These are phyloP conservation scores for Mantamonas sphyraenae DNA, from an alignment of 78 protist genomes.

Conservation along the genomic window DNA sequence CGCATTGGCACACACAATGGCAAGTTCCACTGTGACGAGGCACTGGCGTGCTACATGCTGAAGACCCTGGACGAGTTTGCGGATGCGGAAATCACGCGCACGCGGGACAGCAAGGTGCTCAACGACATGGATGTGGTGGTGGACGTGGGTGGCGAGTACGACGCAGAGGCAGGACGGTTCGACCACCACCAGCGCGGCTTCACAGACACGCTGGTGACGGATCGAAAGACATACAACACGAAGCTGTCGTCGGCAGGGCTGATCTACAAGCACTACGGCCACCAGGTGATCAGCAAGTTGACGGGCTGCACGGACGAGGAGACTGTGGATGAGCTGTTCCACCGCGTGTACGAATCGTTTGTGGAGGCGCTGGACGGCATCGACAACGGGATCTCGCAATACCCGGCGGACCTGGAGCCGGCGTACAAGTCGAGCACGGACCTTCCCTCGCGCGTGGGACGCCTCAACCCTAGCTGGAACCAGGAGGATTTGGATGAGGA, in stretches of 20 bases:
- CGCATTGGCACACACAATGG: slow-evolving; percentile 73
- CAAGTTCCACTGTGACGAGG: slow-evolving; percentile 84
- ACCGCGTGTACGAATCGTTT: slow-evolving; percentile 17
- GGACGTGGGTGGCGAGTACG: slow-evolving; percentile 84
- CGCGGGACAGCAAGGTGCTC: slow-evolving; percentile 56
- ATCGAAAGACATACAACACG: slow-evolving; percentile 9
- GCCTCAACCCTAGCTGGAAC: slow-evolving; percentile 55
- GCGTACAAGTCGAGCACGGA: slow-evolving; percentile 24
- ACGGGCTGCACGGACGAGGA: slow-evolving; percentile 17
- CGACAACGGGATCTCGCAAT: slow-evolving; percentile 68
- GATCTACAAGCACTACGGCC: slow-evolving; percentile 69
- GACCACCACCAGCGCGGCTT: slow-evolving; percentile 88
- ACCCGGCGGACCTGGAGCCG: slow-evolving; percentile 1
- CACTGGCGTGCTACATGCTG: slow-evolving; percentile 71
- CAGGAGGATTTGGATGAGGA: slow-evolving; percentile 30
- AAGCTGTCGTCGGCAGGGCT: slow-evolving; percentile 58
- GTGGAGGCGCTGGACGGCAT: slow-evolving; percentile 73
- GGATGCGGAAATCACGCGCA: slow-evolving; percentile 46
- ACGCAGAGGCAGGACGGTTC: slow-evolving; percentile 34
- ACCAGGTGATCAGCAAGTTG: slow-evolving; percentile 41
- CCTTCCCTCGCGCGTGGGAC: slow-evolving; percentile 42
- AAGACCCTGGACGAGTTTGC: slow-evolving; percentile 19
- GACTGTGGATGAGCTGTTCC: slow-evolving; percentile 6
- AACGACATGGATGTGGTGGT: slow-evolving; percentile 40
- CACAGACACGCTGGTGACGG: slow-evolving; percentile 38